A percentile compares a stretch with the other conserved stretches of the same genome.
Conservation (phyloP, 1,284 basidiomycete species). For the Cryptococcus maquisensis region DNA sequence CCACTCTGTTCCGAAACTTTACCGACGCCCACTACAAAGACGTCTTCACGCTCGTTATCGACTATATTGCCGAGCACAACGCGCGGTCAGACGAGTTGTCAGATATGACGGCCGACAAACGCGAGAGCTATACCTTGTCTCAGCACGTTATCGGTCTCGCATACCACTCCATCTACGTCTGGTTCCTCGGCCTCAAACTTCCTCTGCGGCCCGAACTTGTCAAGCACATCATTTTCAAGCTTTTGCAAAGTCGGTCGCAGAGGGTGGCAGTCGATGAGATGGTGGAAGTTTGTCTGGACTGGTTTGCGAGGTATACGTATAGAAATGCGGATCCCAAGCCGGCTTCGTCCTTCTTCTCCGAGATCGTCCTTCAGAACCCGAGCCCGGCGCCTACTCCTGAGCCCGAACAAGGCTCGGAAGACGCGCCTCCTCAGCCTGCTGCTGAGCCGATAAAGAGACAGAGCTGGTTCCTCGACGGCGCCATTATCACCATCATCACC, state of each 20-base stretch:
- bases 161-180: slow-evolving; percentile 88
- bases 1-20: slow-evolving; percentile 81
- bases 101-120: slow-evolving; percentile 57
- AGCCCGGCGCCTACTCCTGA: slow-evolving; percentile 4
- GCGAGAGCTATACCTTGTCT: slow-evolving; percentile 77
- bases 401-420: slow-evolving; percentile 12
- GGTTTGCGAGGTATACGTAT: slow-evolving; percentile 92
- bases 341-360: slow-evolving; percentile 70
- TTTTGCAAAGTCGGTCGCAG: slow-evolving; percentile 82
- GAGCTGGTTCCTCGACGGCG: slow-evolving; percentile 83
- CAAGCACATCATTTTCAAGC: slow-evolving; percentile 78
- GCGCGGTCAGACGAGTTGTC: slow-evolving; percentile 42
- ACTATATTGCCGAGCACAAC: slow-evolving; percentile 84
- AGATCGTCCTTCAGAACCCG: slow-evolving; percentile 52
- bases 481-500: slow-evolving; percentile 76
- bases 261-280: slow-evolving; percentile 74
- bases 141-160: slow-evolving; percentile 94
- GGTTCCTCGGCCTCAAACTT: slow-evolving; percentile 90
- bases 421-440: slow-evolving; percentile 6
- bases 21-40: slow-evolving; percentile 88
- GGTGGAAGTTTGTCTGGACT: slow-evolving; percentile 96
- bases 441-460: slow-evolving; percentile 47
- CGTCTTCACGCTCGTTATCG: slow-evolving; percentile 90
- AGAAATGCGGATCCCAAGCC: slow-evolving; percentile 90
- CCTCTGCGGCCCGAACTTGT: slow-evolving; percentile 78